Evolutionary conservation across 352 stramenopile species (phyloP).

Genomic region (Blastocystis sp.): DNA sequence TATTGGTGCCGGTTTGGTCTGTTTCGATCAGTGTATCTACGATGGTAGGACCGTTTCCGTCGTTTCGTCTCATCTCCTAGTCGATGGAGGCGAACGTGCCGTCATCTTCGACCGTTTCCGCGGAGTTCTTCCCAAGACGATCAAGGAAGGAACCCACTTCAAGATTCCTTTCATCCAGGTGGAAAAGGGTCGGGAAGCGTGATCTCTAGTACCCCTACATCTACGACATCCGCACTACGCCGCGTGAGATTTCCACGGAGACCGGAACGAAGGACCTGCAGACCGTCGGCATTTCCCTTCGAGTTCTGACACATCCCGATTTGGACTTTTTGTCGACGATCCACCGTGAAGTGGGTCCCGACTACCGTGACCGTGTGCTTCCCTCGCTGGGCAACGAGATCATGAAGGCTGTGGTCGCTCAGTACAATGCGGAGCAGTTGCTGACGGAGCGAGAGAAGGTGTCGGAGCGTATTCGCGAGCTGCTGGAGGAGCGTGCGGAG

Average conservation of each 20-base stretch:
- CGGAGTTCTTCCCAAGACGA: conserved; percentile 84
- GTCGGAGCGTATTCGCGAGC: conserved; percentile 73
- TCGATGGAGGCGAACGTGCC: conserved; percentile 91
- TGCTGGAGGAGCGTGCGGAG: conserved; percentile 84
- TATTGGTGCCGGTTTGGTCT: not conserved
- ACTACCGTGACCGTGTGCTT: conserved; percentile 96
- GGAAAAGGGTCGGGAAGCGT: conserved; percentile 56
- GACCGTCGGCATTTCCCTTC: conserved; percentile 91
- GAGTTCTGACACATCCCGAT: conserved; percentile 84
- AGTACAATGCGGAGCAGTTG: conserved; percentile 98
- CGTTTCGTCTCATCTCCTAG: conserved; percentile 59
- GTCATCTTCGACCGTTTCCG: conserved; percentile 97
- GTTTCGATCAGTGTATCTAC: conserved; percentile 3
- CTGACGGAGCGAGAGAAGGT: conserved; percentile 91
- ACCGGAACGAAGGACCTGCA: conserved; percentile 98
- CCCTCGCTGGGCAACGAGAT: conserved; percentile 89
- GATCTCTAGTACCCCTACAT: conserved; percentile 81
- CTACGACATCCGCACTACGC: conserved; percentile 91
- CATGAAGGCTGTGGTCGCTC: conserved; percentile 78
- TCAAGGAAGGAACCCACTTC: conserved; percentile 94
- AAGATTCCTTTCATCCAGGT: conserved; percentile 89
- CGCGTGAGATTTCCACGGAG: conserved; percentile 85
- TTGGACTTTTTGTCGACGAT: conserved; percentile 85
- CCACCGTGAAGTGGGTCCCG: conserved; percentile 86
- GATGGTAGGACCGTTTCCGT: not conserved